Evolutionary conservation across 23 red algal species (phyloP), one percentile per base, ranked within the genome.

Genomic region (Gracilaria domingensis): DNA sequence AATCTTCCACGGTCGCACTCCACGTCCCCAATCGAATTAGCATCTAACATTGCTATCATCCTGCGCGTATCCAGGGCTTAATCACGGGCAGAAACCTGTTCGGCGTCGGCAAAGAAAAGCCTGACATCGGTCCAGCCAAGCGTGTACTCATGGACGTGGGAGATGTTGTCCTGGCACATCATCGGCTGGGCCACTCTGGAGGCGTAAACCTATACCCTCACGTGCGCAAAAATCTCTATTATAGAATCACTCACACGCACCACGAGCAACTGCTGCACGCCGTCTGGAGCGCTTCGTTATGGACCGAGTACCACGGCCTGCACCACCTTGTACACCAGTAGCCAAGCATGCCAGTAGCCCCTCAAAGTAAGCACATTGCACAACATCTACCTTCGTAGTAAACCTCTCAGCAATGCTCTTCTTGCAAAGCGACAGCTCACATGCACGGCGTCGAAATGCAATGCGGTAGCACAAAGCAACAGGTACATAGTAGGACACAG

Each of bases 211-310:
- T 89, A 2, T 14, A 54, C 35, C 35, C 61, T 26, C 44, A 77
- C 20, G 69, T 79, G 54, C 39, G 85, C 32, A 89, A 77, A 26
- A 89, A 89, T n/a, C 60, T 89, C 12, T 89, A 89, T 54, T 89
- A 74, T 32, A 35, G 85, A 79, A 72, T 77, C 23, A 78, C 55
- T 40, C 67, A 89, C 74, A 78, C 8, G 21, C 26, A 26, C 14
- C 67, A 73, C 50, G 67, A 73, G 12, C 33, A 73, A n/a, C 38
- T 37, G 33, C 24, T 73, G 28, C 67, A n/a, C 34, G 38, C 67
- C 33, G 67, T 73, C 38, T 73, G 67, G 67, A 81, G 54, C 30
- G 76, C 25, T 59, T 81, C 76, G 21, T 24, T 81, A 81, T 81
- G 47, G 49, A 58, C 54, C 4, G 76, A 81, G 54, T 81, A 81